Conservation (phyloP, 2,329 filamentous ascomycete species). For the Achaetomium macrosporum region DNA sequence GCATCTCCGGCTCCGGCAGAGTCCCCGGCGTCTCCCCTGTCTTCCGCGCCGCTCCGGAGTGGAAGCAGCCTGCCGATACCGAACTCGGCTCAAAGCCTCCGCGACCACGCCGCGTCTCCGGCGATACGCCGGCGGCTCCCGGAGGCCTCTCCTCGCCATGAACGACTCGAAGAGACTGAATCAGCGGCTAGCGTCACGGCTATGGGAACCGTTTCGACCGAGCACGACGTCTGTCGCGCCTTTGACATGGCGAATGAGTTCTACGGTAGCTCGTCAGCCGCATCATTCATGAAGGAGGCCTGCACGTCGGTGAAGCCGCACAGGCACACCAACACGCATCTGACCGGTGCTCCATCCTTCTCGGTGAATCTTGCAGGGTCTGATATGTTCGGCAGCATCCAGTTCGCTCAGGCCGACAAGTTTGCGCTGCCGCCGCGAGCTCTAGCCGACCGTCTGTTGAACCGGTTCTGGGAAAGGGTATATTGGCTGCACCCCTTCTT, state of each 20-base stretch:
- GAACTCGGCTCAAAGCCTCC: background rate
- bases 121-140: background rate
- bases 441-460: slow-evolving; percentile 37
- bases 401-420: slow-evolving; percentile 21
- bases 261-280: slow-evolving; percentile 36
- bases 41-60: background rate
- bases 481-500: slow-evolving; percentile 41
- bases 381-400: slow-evolving; percentile 9
- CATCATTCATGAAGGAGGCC: slow-evolving; percentile 36
- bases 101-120: slow-evolving; percentile 2
- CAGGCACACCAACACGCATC: background rate
- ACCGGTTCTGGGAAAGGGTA: slow-evolving; percentile 34
- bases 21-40: background rate
- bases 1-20: background rate
- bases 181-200: slow-evolving; percentile 28
- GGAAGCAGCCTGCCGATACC: background rate
- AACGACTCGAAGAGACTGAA: slow-evolving; percentile 17
- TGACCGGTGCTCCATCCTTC: background rate
- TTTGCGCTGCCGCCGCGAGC: slow-evolving; percentile 36
- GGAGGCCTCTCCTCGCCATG: background rate
- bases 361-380: background rate
- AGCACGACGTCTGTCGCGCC: slow-evolving; percentile 17
- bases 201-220: slow-evolving; percentile 35
- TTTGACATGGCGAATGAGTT: slow-evolving; percentile 30
- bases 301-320: slow-evolving; percentile 26